phyloP scores from a whole-genome alignment of 2,329 filamentous ascomycete species.

The Colletotrichum somersetense region DNA sequence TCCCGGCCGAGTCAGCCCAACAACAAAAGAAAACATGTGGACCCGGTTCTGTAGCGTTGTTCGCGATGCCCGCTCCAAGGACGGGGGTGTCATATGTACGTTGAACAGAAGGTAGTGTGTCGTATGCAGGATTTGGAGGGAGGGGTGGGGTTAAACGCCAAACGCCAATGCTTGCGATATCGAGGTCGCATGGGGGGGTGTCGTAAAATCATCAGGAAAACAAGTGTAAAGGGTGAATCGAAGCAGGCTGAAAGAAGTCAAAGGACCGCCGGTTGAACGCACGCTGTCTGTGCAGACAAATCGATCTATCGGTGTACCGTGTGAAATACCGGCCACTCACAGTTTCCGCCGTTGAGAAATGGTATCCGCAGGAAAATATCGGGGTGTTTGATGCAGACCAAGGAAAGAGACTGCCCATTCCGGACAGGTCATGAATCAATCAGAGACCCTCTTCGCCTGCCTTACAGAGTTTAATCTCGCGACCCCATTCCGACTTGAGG shows the following conservation, averaged over 20 bases:
- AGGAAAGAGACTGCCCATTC: not conserved
- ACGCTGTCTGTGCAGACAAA: constrained; percentile 27
- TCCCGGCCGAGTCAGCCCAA: constrained; percentile 24
- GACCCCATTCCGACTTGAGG: constrained; percentile 97
- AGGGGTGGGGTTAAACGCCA: constrained; percentile 35
- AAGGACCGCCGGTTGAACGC: constrained; percentile 31
- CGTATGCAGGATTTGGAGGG: constrained; percentile 27
- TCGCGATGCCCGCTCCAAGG: constrained; percentile 31
- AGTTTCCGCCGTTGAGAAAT: constrained; percentile 26
- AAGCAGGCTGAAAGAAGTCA: constrained; percentile 27
- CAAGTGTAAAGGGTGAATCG: constrained; percentile 39
- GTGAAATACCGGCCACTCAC: constrained; percentile 13
- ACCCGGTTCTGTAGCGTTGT: constrained; percentile 33
- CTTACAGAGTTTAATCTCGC: constrained; percentile 96
- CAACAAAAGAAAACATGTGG: not conserved
- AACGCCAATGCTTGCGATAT: constrained; percentile 43
- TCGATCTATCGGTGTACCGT: constrained; percentile 27
- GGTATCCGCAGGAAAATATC: not conserved
- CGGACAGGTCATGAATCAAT: constrained; percentile 39
- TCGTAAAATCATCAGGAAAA: constrained; percentile 41
- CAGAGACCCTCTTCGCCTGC: constrained; percentile 95
- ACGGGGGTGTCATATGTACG: constrained; percentile 36
- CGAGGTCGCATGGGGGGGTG: constrained; percentile 38
- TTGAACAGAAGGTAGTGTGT: constrained; percentile 37
- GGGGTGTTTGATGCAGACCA: not conserved